Evolutionary conservation across 352 stramenopile species (phyloP), one percentile per base, ranked within the genome.

Genomic region (Albugo candida): DNA sequence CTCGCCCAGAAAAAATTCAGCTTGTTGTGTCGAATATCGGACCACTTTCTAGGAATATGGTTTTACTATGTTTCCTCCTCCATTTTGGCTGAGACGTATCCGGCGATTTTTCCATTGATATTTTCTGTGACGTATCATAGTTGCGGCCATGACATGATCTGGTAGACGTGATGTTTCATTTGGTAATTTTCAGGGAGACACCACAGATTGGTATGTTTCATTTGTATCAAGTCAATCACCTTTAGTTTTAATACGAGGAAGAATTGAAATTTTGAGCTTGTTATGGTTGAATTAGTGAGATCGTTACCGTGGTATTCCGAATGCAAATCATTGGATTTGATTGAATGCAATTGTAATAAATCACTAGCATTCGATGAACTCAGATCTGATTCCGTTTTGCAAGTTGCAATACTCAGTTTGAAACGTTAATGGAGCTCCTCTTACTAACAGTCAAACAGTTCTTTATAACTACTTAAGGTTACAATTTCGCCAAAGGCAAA

Each of bases 121-220:
- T 98, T 93, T 63, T 98, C 94, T 0, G 94, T 94, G 20, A 99
- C 95, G 65, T 97, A 97, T 11, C 98, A 81, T 47, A 99, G 75
- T 63, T 99, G 94, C 34, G 96, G 96, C 95, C 96, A 99, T 48
- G 91, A 92, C 51, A 98, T 84, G 54, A 98, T 85, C 64, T 99
- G 95, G 78, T 99, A 99, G 55, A 98, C 97, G 68, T 99, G 99
- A 68, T 99, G 99, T 65, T 99, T 97, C 83, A 98, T 96, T 71
- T 98, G 92, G 67, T 99, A 99, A 68, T 99, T 99, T 63, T 99
- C 96, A 2, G 96, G 96, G 43, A 99, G 76, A 72, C 95, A 99
- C 91, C 93, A 98, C 34, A 99, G 70, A 67, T 99, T 99, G 46
- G 92, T 94, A 45, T 93, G 97, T 65, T 99, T 94, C 79, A 99